Percentiles rank a stretch among this genome's conserved stretches.
Evolutionary conservation across 2,329 filamentous ascomycete species (phyloP).

Genomic region (Ophiostoma populinum): DNA sequence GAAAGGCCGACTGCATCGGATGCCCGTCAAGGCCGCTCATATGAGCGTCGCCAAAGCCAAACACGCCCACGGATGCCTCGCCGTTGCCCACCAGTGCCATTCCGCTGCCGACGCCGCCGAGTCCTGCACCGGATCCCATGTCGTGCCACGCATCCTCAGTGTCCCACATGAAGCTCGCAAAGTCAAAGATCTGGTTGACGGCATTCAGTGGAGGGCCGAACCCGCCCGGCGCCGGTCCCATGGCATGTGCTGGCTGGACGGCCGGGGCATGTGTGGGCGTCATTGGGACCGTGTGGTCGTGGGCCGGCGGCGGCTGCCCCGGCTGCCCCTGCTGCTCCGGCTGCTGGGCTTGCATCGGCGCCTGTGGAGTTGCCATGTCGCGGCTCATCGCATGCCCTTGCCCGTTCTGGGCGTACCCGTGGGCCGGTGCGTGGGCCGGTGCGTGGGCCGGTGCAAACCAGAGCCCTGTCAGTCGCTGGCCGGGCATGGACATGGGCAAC

Average conservation of each 20-base stretch:
- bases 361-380: too few species aligned
- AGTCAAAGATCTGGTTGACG: conserved; percentile 28
- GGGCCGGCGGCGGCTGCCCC: too few species aligned
- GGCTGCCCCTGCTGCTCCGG: neutral
- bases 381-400: too few species aligned
- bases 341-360: neutral
- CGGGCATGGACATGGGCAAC: too few species aligned
- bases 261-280: neutral
- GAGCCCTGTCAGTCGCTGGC: too few species aligned
- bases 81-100: neutral
- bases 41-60: neutral
- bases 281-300: too few species aligned
- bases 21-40: too few species aligned
- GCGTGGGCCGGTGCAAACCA: too few species aligned
- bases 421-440: too few species aligned
- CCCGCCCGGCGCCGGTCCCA: neutral
- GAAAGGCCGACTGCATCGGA: too few species aligned
- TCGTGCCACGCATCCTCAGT: conserved; percentile 20
- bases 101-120: neutral
- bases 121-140: conserved; percentile 5
- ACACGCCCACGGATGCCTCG: neutral
- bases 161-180: conserved; percentile 32
- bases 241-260: neutral
- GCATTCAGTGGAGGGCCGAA: conserved; percentile 8
- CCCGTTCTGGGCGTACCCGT: too few species aligned